These are phyloP conservation scores for Globisporangium barbulae DNA, from an alignment of 352 stramenopile species.

Conservation along the genomic window DNA sequence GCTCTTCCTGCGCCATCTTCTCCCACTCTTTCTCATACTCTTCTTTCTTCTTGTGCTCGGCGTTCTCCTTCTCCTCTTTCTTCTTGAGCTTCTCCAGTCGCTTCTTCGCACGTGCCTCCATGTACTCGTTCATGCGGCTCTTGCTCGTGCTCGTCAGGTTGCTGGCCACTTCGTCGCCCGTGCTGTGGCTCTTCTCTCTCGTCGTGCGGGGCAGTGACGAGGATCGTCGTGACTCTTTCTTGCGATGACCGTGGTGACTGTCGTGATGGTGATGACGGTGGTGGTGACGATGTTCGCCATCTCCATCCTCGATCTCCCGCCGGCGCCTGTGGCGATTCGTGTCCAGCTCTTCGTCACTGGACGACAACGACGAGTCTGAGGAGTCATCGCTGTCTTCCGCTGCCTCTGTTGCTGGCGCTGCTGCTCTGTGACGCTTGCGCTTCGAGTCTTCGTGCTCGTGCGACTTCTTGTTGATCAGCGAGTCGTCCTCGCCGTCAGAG, in stretches of 20 bases:
- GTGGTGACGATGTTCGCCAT: not conserved
- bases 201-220: slow-evolving; percentile 29
- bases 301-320: slow-evolving; percentile 23
- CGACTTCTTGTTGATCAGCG: slow-evolving; percentile 18
- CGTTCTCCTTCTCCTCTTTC: slow-evolving; percentile 66
- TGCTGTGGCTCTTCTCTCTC: slow-evolving; percentile 41
- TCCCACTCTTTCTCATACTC: slow-evolving; percentile 89
- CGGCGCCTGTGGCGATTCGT: slow-evolving; percentile 16
- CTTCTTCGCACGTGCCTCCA: slow-evolving; percentile 77
- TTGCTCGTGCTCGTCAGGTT: slow-evolving; percentile 31
- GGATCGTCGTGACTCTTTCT: slow-evolving; percentile 24
- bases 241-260: slow-evolving; percentile 18
- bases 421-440: slow-evolving; percentile 11
- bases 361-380: slow-evolving; percentile 11
- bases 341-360: slow-evolving; percentile 14
- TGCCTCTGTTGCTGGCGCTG: not conserved
- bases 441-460: slow-evolving; percentile 18
- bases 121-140: slow-evolving; percentile 89
- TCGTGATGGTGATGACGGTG: slow-evolving; percentile 23
- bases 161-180: slow-evolving; percentile 20
- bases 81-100: slow-evolving; percentile 76
- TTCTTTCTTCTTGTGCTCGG: slow-evolving; percentile 74
- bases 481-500: slow-evolving; percentile 17
- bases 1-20: slow-evolving; percentile 85
- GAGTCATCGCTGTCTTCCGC: slow-evolving; percentile 12